Base-by-base conservation (phyloP, 2,329 filamentous ascomycete genomes). In the Penicillium decumbens region DNA sequence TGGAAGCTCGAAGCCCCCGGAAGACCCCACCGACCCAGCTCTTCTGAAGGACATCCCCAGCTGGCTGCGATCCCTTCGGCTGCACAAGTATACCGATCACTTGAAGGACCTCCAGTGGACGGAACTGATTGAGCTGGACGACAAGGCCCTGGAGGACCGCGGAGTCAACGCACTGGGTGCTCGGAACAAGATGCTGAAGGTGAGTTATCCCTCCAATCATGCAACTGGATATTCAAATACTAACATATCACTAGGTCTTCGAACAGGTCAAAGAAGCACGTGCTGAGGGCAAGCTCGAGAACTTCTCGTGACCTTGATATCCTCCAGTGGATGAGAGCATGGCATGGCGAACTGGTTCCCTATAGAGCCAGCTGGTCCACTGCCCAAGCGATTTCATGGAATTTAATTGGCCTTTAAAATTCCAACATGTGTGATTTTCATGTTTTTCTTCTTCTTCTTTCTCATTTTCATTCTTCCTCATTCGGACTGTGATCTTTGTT, bases 41-140 rank as follows among this genome's bases (percentile, higher is more conserved):
- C 80, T 98, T 52, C 79, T 98, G 61, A 88, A 95, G 73, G 93
- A 98, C 66, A 96, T 98, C 60, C 92, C 93, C 47, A 87, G 85
- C 69, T 98, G 93, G 93, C 81, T 98, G 64, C 84, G 93, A 68
- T 96, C 90, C 70, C 80, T 97, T 67, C 84, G 93, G 53, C 79
- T 98, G 63, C 93, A 98, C 79, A 98, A 98, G 77, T 98, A 98
- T 73, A 98, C 93, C 8, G 93, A 98, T 61, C 95, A 97, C 62
- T 75, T 98, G 56, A 98, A 97, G 75, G 92, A 97, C 65, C 83
- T 97, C 78, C 90, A 93, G 65, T 98, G 93, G 93, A 88, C 86
- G 25, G 93, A 98, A 46, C 75, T 98, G 61, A 77, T 98, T 52
- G 88, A 93, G 70, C 77, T 98, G 60, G 89, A 96, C 64, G 93